Evolutionary conservation across 768 basidiomycete genomes (phyloP), one percentile per base, ranked within the genome.

Genomic region (Trametes villosa): DNA sequence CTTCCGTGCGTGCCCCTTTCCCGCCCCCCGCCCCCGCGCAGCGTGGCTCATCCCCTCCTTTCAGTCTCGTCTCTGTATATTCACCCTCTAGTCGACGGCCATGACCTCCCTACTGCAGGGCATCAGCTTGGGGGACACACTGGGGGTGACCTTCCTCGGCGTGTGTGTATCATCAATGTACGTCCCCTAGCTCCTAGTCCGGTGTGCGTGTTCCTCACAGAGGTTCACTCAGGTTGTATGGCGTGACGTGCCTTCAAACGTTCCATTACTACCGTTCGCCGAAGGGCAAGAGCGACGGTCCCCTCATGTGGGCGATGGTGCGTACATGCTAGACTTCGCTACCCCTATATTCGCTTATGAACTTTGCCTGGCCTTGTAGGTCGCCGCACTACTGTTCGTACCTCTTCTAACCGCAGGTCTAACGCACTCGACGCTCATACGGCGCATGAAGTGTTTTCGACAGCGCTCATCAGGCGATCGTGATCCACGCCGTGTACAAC

Each of bases 401-500:
- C 11, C 4, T 6, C 2, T 9, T n/a, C 29, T 31, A 15, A 2
- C 29, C 6, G 3, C 4, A 13, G 17, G 27, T 17, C 11, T 29
- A 6, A 7, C 29, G 17, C 15, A 31, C 13, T 18, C 17, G 2
- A 13, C 4, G 41, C 12, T 53, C 30, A 9, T 9, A 18, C 38
- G 36, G n/a, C 20, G 6, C 29, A 54, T 41, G 12, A 22, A n/a
- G n/a, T n/a, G n/a, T 22, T 3, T 33, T 54, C 18, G 53, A 54
- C 9, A 54, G 29, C 9, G 53, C 41, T 5, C 53, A 54, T 15
- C 53, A 54, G 30, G 41, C 41, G 0, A 31, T 54, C 7, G 53
- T 54, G 18, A 54, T 54, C 6, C 53, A 54, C 13, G 41, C 29
- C 4, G 29, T 30, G n/a, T 54, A 54, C 40, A 54, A 44, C 41